Conservation (phyloP, 1,284 basidiomycete genomes). For the Blastosporella zonata region DNA sequence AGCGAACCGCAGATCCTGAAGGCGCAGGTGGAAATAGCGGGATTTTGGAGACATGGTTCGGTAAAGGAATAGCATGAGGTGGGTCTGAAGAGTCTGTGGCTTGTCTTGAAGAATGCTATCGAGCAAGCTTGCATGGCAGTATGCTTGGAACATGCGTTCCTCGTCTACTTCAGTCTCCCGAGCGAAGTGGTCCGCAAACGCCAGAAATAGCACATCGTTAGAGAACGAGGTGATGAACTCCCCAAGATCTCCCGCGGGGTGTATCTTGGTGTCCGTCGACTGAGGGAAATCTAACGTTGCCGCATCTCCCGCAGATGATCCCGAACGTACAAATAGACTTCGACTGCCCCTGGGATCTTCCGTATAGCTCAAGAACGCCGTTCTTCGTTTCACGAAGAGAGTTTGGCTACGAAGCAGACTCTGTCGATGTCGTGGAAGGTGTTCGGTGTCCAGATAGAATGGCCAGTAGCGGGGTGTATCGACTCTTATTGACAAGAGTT, state of each 20-base stretch:
- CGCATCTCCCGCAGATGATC: slow-evolving; percentile 72
- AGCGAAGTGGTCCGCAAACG: slow-evolving; percentile 75
- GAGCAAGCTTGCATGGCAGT: slow-evolving; percentile 76
- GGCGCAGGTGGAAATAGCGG: slow-evolving; percentile 58
- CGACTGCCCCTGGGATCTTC: slow-evolving; percentile 92
- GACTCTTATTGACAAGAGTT: slow-evolving; percentile 74
- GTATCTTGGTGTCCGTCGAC: slow-evolving; percentile 58
- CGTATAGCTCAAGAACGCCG: slow-evolving; percentile 89
- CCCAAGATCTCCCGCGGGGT: slow-evolving; percentile 69
- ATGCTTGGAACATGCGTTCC: slow-evolving; percentile 66
- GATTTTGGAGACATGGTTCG: slow-evolving; percentile 55
- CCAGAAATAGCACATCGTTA: slow-evolving; percentile 70
- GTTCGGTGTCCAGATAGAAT: slow-evolving; percentile 75
- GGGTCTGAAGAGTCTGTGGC: slow-evolving; percentile 69
- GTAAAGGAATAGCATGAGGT: slow-evolving; percentile 69
- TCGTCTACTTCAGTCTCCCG: slow-evolving; percentile 53
- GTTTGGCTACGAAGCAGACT: slow-evolving; percentile 76
- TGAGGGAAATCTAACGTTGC: slow-evolving; percentile 81
- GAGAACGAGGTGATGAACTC: slow-evolving; percentile 86
- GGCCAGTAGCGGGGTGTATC: slow-evolving; percentile 96
- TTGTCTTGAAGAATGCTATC: slow-evolving; percentile 92
- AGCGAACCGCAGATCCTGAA: slow-evolving; percentile 69
- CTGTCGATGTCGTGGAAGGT: slow-evolving; percentile 65
- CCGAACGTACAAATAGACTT: slow-evolving; percentile 80
- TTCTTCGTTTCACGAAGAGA: slow-evolving; percentile 87